Evolutionary conservation across 352 stramenopile genomes (phyloP).

Genomic region (Halophytophthora batemanensis): DNA sequence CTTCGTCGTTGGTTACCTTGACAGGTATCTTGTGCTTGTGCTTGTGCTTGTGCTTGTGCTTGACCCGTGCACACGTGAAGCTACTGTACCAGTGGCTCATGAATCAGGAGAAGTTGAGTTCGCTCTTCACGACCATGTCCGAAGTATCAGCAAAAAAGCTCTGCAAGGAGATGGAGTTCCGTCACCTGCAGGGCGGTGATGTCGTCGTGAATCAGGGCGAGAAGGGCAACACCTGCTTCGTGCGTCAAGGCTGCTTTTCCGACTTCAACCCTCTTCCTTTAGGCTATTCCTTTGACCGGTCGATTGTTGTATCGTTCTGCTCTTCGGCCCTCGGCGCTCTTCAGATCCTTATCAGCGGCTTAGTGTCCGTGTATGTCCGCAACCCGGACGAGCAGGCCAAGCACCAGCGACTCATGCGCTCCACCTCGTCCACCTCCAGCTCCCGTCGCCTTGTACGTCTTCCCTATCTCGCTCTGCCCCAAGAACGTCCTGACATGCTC

Average conservation of each 20-base stretch:
- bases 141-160: conserved; percentile 82
- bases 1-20: not conserved
- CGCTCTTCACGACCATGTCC: conserved; percentile 84
- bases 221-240: conserved; percentile 85
- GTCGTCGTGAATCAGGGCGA: conserved; percentile 83
- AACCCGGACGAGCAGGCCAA: conserved; percentile 66
- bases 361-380: conserved; percentile 73
- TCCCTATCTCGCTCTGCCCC: not conserved
- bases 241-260: conserved; percentile 15
- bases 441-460: conserved; percentile 37
- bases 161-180: conserved; percentile 86
- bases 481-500: not conserved
- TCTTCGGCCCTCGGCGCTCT: not conserved
- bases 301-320: not conserved
- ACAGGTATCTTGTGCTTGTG: not conserved
- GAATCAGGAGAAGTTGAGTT: conserved; percentile 85
- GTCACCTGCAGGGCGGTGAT: conserved; percentile 59
- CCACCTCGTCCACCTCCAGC: conserved; percentile 38
- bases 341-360: conserved; percentile 79
- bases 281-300: conserved; percentile 1
- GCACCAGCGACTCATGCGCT: conserved; percentile 47
- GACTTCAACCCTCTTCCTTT: not conserved
- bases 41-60: conserved; percentile 12
- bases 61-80: conserved; percentile 37
- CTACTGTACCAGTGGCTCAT: conserved; percentile 83